A percentile compares a stretch with the other conserved stretches of the same genome.
Conservation (phyloP, 768 basidiomycete genomes). For the Mycena pura region DNA sequence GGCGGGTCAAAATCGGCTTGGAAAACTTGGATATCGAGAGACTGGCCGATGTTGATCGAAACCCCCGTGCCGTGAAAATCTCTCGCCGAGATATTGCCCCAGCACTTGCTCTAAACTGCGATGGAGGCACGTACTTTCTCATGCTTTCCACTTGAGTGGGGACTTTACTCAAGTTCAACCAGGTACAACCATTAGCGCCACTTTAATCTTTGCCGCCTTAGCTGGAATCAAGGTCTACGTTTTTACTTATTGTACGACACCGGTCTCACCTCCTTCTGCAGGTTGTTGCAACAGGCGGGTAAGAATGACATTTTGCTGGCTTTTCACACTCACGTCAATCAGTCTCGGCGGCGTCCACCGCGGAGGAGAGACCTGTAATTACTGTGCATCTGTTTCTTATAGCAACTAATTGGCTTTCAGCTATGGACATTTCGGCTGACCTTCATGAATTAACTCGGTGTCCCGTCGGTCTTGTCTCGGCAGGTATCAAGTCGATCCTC, state of each 20-base stretch:
- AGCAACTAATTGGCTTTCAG: slow-evolving; percentile 47
- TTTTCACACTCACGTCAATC: not conserved
- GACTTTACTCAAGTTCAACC: slow-evolving; percentile 33
- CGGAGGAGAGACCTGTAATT: slow-evolving; percentile 55
- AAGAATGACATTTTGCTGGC: slow-evolving; percentile 31
- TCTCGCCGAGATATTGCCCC: slow-evolving; percentile 84
- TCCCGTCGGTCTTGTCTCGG: slow-evolving; percentile 90
- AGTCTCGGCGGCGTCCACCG: slow-evolving; percentile 84
- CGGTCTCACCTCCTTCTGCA: slow-evolving; percentile 36
- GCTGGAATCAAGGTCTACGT: slow-evolving; percentile 81
- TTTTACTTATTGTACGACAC: not conserved
- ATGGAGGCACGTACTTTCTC: slow-evolving; percentile 65
- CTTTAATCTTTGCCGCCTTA: slow-evolving; percentile 74
- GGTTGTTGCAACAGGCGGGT: slow-evolving; percentile 96
- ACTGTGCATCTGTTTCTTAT: no score
- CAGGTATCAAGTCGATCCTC: slow-evolving; percentile 93
- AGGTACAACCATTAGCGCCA: slow-evolving; percentile 77
- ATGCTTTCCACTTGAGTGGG: not conserved
- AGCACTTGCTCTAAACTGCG: slow-evolving; percentile 66
- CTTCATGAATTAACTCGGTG: slow-evolving; percentile 88
- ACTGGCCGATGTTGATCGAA: slow-evolving; percentile 60
- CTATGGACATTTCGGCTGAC: slow-evolving; percentile 96
- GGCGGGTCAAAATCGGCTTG: slow-evolving; percentile 88
- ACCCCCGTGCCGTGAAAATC: slow-evolving; percentile 60
- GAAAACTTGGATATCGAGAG: slow-evolving; percentile 65